These are phyloP conservation scores for Gaeumannomyces tritici DNA, from an alignment of 2,329 filamentous ascomycete genomes.

Conservation along the genomic window DNA sequence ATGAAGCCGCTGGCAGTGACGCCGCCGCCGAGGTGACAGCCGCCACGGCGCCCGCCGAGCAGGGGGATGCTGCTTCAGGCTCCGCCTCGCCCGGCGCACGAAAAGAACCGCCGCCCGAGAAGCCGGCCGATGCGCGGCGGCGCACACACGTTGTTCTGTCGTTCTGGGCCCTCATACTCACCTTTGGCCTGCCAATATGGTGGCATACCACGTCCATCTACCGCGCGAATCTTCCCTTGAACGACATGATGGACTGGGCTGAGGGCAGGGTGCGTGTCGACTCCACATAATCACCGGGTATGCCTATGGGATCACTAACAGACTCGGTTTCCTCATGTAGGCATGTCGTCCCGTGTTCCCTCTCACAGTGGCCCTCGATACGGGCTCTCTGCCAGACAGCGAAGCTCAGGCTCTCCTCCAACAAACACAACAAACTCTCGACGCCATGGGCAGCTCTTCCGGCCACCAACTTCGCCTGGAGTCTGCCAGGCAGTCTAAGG, in stretches of 20 bases:
- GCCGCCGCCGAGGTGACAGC: neutral
- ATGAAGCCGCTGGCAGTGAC: neutral
- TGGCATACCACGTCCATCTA: conserved; percentile 92
- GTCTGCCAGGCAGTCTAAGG: conserved; percentile 26
- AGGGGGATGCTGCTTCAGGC: neutral
- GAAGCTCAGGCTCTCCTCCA: conserved; percentile 68
- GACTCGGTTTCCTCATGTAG: conserved; percentile 32
- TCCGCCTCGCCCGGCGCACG: conserved; percentile 9
- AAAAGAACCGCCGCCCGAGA: conserved; percentile 67
- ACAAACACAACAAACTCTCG: conserved; percentile 76
- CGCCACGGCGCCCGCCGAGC: neutral
- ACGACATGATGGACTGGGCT: conserved; percentile 84
- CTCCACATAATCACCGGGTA: neutral
- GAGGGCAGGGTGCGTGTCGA: conserved; percentile 64
- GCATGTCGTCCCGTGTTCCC: conserved; percentile 84
- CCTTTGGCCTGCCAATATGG: conserved; percentile 87
- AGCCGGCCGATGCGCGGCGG: conserved; percentile 54
- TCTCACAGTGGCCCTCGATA: conserved; percentile 68
- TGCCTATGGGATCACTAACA: neutral
- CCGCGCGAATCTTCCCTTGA: conserved; percentile 71
- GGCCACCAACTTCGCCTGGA: conserved; percentile 73
- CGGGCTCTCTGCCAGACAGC: conserved; percentile 51
- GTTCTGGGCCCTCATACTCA: conserved; percentile 81
- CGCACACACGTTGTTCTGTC: conserved; percentile 71
- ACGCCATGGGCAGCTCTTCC: conserved; percentile 78